phyloP scores from a whole-genome alignment of 2,329 filamentous ascomycete species.

The Botrytis deweyae region DNA sequence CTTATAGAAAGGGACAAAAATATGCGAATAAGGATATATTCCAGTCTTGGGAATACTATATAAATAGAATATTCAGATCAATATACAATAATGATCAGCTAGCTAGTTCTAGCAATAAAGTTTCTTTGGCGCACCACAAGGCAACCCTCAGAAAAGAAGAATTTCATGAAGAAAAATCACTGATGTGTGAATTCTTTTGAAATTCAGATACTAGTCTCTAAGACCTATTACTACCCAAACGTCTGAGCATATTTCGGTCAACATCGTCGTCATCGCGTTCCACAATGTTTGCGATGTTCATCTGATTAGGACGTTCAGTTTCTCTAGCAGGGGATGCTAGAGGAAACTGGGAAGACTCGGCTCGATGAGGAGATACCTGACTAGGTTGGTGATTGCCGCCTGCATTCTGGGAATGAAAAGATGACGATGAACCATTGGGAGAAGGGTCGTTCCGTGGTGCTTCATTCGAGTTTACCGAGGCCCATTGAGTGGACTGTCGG shows the following conservation, averaged over 20 bases:
- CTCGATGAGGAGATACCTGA: slow-evolving; percentile 23
- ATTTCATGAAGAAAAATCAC: not conserved
- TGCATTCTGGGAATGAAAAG: slow-evolving; percentile 29
- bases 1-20: no score
- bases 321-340: slow-evolving; percentile 37
- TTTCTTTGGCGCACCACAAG: not conserved
- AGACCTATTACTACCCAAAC: slow-evolving; percentile 30
- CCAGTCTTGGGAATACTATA: not conserved
- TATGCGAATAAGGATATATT: not conserved
- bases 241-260: slow-evolving; percentile 38
- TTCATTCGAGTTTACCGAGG: not conserved
- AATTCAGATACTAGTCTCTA: not conserved
- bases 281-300: slow-evolving; percentile 40
- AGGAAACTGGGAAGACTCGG: slow-evolving; percentile 33
- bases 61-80: not conserved
- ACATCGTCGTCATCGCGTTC: slow-evolving; percentile 37
- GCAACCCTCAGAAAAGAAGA: not conserved
- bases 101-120: not conserved
- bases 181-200: not conserved
- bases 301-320: slow-evolving; percentile 34
- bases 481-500: slow-evolving; percentile 16
- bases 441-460: slow-evolving; percentile 29
- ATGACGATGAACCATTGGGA: slow-evolving; percentile 38
- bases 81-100: not conserved
- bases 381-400: slow-evolving; percentile 30